Conservation (phyloP, 495 filamentous ascomycete genomes). For the Cercophora newfieldiana region DNA sequence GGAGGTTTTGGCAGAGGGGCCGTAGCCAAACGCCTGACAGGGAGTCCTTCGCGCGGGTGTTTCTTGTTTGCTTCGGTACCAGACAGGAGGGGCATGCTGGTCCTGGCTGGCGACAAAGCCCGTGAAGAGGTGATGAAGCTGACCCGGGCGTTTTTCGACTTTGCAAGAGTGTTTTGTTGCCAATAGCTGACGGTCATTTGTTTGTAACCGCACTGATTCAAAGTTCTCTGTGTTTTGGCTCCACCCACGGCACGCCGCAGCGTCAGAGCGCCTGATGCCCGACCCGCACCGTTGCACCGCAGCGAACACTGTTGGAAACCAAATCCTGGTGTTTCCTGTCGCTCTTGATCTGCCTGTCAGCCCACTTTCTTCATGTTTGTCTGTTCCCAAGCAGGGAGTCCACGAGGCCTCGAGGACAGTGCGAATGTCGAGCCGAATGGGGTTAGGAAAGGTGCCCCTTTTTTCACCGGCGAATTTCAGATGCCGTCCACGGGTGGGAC, state of each 20-base stretch:
- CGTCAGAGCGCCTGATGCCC: too few relatives aligned
- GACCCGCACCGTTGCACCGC: too few relatives aligned
- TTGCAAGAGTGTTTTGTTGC: too few relatives aligned
- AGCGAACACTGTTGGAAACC: too few relatives aligned
- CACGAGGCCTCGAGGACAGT: background rate
- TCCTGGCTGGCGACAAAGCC: background rate
- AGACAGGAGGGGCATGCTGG: background rate
- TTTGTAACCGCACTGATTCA: too few relatives aligned
- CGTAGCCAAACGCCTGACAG: background rate
- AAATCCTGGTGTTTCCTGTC: too few relatives aligned
- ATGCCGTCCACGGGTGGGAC: conserved; percentile 15
- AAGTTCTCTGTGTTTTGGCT: too few relatives aligned
- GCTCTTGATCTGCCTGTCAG: too few relatives aligned
- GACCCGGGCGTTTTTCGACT: background rate
- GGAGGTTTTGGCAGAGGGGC: background rate
- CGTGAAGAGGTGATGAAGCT: background rate
- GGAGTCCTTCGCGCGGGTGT: background rate
- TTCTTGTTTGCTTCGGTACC: background rate
- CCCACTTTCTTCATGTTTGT: too few relatives aligned
- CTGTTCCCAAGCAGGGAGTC: background rate
- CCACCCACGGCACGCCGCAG: too few relatives aligned
- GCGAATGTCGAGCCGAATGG: background rate
- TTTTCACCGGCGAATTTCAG: conserved; percentile 14
- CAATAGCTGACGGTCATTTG: too few relatives aligned
- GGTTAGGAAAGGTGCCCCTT: conserved; percentile 14